phyloP scores from a whole-genome alignment of 495 filamentous ascomycete species.

The Articulospora tetracladia region DNA sequence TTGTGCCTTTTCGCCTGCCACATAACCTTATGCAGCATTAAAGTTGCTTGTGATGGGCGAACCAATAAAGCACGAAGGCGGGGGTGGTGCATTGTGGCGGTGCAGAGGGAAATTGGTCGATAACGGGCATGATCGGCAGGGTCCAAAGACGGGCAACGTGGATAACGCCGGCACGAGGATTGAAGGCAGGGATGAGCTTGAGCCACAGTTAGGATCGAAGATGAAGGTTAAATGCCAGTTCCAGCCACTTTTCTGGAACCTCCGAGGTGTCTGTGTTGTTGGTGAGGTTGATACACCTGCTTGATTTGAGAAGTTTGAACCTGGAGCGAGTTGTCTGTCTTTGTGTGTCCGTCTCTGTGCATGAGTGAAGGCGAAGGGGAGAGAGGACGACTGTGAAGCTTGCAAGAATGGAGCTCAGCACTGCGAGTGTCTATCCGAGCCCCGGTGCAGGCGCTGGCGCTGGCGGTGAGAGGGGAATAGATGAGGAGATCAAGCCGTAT shows the following conservation, averaged over 20 bases:
- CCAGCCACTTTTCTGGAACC: not conserved
- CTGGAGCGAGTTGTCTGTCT: not conserved
- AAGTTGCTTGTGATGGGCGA: not conserved
- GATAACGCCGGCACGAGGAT: too few species aligned
- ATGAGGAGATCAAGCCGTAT: slow-evolving; percentile 42
- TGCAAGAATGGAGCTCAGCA: not conserved
- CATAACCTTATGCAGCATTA: not conserved
- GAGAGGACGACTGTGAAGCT: too few species aligned
- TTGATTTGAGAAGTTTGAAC: not conserved
- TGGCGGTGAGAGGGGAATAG: not conserved
- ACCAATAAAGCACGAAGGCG: not conserved
- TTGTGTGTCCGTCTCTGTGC: not conserved
- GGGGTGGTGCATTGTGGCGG: not conserved
- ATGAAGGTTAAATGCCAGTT: not conserved
- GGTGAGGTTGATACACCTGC: too few species aligned
- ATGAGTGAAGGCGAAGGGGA: too few species aligned
- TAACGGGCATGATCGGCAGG: not conserved
- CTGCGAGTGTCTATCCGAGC: not conserved
- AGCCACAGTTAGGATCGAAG: not conserved
- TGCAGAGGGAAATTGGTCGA: not conserved
- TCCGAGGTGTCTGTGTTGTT: too few species aligned
- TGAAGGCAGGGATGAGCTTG: not conserved
- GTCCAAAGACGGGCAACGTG: not conserved
- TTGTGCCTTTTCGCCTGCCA: not conserved
- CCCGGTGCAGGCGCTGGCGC: not conserved